Base-by-base conservation (phyloP, 176 grass and related monocot genomes). In the Triticum timopheevii region DNA sequence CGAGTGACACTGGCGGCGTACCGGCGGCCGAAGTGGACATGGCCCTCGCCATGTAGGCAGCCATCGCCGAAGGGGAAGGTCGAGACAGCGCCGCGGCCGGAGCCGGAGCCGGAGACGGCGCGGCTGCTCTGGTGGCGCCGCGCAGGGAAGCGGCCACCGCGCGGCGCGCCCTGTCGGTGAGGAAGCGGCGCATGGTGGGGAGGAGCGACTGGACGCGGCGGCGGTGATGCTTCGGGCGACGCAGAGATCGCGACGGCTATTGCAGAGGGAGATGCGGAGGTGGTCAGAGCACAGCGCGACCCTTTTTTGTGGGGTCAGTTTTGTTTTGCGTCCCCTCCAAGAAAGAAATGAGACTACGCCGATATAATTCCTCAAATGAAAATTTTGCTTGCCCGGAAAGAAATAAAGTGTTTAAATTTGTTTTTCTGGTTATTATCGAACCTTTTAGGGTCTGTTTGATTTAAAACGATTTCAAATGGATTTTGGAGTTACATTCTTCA, bases 181-280 rank as follows among this genome's bases (percentile, higher is more conserved):
- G 74, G 84, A 88, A 92, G 73, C 93, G 93, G 69, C 90, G 90
- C 93, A 93, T 95, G 88, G 86, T 8, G 35, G 49, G 28, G 52
- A 4, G 71, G 4, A 20, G 13, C 12, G 81, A 40, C 24, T 9
- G 38, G 22, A 20, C 5, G 65, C 66, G 22, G 85, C 59, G 58
- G 42, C 25, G 33, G 23, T 34, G 79, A 34, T 30, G 62, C 39
- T 77, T 61, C 19, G 9, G 40, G 74, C 52, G 65, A 64, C 8
- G 78, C 19, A 1, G 62, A 47, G 85, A 86, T 69, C 75, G 64
- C 76, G 75, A 42, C 76, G 52, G 52, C 66, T 50, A 33, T 83
- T 13, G 81, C 68, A 28, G 82, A 44, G 39, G 39, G 25, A 10
- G 58, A 49, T 38, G 83, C 83, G 31, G 73, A 68, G 63, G 15